These are phyloP conservation scores for Gigaspora rosea DNA, from an alignment of 192 early-diverging fungal genomes.

Conservation along the genomic window DNA sequence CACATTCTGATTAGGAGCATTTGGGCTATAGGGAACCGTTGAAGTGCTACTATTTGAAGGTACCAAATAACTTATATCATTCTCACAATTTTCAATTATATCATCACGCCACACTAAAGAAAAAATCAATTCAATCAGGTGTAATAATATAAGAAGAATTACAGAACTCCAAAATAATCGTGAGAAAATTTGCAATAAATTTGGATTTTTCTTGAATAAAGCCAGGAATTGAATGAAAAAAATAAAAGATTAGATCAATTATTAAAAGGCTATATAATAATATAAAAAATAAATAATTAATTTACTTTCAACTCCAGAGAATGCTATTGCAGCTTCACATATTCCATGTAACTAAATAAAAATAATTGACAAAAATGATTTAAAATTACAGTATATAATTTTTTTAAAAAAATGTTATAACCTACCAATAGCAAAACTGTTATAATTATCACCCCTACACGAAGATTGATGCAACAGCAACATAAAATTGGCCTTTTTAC, in stretches of 20 bases:
- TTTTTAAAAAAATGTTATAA: background rate
- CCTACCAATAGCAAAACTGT: background rate
- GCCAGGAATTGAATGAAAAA: background rate
- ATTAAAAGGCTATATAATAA: too few relatives aligned
- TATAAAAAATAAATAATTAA: too few relatives aligned
- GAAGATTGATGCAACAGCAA: background rate
- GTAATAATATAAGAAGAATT: background rate
- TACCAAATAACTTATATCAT: constrained; percentile 5
- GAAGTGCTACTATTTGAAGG: constrained; percentile 15
- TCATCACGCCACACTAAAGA: constrained; percentile 1
- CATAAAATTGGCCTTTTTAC: background rate
- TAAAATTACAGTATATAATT: too few relatives aligned
- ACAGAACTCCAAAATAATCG: background rate
- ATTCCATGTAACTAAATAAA: background rate
- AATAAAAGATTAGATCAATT: background rate
- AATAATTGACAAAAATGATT: background rate
- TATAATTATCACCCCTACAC: background rate
- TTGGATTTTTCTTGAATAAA: background rate
- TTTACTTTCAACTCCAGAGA: background rate
- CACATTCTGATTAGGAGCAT: background rate
- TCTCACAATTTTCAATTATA: background rate
- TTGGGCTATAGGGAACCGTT: constrained; percentile 1
- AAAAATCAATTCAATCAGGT: constrained; percentile 3
- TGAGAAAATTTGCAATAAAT: background rate
- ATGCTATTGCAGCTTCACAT: background rate